Evolutionary conservation across 495 filamentous ascomycete species (phyloP).

Genomic region (Neurospora discreta): DNA sequence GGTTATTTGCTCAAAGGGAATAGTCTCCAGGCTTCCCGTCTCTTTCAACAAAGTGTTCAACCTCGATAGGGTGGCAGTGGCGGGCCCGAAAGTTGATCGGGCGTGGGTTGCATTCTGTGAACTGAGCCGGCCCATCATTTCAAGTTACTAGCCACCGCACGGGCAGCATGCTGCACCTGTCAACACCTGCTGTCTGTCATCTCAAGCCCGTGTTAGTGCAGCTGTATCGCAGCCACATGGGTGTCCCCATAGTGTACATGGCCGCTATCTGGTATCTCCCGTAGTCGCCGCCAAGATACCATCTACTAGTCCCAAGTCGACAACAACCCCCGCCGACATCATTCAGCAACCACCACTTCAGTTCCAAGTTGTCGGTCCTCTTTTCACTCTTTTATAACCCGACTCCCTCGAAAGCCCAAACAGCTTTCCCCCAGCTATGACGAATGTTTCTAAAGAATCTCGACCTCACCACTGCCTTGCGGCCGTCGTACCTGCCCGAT

Average conservation of each 20-base stretch:
- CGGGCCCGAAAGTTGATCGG: background rate
- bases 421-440: conserved; percentile 31
- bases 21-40: background rate
- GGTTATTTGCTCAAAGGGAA: background rate
- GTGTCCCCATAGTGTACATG: background rate
- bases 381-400: background rate
- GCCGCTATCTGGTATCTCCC: background rate
- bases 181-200: background rate
- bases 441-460: conserved; percentile 94
- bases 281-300: background rate
- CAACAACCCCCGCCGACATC: background rate
- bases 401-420: conserved; percentile 8
- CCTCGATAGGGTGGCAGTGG: background rate
- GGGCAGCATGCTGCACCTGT: background rate
- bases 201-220: background rate
- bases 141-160: background rate
- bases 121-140: background rate
- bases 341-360: background rate
- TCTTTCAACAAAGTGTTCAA: background rate
- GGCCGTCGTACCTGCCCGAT: conserved; percentile 81
- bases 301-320: background rate
- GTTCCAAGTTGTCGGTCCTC: background rate
- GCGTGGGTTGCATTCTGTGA: background rate
- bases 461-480: conserved; percentile 88
- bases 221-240: background rate